Evolutionary conservation across 148 eudicot species (phyloP).

Genomic region (Amaranthus cruentus): DNA sequence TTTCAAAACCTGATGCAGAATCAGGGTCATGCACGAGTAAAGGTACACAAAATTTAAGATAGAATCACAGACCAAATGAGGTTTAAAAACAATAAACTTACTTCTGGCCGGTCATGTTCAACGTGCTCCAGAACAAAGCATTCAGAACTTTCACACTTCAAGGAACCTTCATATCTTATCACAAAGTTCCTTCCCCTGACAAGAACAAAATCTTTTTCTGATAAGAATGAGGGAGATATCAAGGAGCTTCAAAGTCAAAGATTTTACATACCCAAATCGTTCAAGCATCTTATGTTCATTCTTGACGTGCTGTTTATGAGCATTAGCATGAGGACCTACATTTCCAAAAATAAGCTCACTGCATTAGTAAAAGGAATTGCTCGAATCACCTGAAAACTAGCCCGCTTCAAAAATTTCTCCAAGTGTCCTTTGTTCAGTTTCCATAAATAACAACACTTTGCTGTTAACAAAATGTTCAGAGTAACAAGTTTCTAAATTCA

Average conservation of each 20-base stretch:
- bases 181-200: conserved; percentile 81
- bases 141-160: conserved; percentile 59
- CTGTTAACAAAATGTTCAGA: not conserved
- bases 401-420: not conserved
- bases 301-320: conserved; percentile 62
- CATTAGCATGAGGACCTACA: conserved; percentile 88
- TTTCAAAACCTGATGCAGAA: conserved; percentile 52
- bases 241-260: conserved; percentile 3
- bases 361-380: not conserved
- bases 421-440: not conserved
- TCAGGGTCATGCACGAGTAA: not conserved
- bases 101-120: conserved; percentile 93
- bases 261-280: conserved; percentile 68
- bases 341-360: conserved; percentile 17
- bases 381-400: not conserved
- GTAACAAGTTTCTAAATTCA: not conserved
- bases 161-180: conserved; percentile 65
- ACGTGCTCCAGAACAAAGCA: conserved; percentile 92
- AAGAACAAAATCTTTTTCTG: conserved; percentile 7
- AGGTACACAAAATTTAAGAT: not conserved
- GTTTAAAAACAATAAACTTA: conserved; percentile 25
- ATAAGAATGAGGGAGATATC: conserved; percentile 1
- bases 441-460: not conserved
- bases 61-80: conserved; percentile 3
- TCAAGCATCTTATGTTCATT: conserved; percentile 92